A percentile compares a stretch with the other conserved stretches of the same genome.
phyloP scores from a whole-genome alignment of 371 early-diverging fungal species.

The Batrachochytrium dendrobatidis region DNA sequence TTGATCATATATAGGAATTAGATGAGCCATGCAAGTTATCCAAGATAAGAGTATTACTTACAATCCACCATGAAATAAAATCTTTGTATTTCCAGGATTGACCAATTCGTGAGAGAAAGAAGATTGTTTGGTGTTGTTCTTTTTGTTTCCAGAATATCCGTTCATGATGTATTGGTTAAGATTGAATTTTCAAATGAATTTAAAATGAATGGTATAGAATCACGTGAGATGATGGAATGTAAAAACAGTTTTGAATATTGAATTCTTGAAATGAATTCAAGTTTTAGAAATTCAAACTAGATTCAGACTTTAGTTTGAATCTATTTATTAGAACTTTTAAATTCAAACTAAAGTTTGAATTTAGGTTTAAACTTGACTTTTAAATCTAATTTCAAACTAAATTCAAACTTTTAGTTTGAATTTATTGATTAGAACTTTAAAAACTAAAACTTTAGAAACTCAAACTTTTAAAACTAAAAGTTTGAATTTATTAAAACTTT shows the following conservation, averaged over 20 bases:
- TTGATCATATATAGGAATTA: neutral
- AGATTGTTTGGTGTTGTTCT: neutral
- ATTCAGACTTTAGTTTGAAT: too few species aligned
- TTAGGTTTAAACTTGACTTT: too few species aligned
- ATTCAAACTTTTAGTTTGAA: too few species aligned
- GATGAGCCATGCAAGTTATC: neutral
- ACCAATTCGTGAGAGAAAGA: constrained; percentile 9
- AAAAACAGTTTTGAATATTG: neutral
- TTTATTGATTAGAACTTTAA: too few species aligned
- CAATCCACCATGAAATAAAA: constrained; percentile 19
- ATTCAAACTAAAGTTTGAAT: too few species aligned
- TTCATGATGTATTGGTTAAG: neutral
- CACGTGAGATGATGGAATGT: too few species aligned
- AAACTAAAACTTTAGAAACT: too few species aligned
- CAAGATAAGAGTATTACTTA: neutral
- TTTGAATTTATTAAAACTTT: too few species aligned
- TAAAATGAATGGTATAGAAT: too few species aligned
- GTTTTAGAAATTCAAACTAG: neutral
- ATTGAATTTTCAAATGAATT: neutral
- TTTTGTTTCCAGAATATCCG: neutral
- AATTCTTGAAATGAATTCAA: neutral
- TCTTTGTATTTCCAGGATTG: constrained; percentile 18
- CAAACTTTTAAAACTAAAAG: too few species aligned
- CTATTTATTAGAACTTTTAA: too few species aligned
- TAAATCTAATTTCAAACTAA: too few species aligned